Evolutionary conservation across 768 basidiomycete genomes (phyloP).

Genomic region (Auricularia sp.): DNA sequence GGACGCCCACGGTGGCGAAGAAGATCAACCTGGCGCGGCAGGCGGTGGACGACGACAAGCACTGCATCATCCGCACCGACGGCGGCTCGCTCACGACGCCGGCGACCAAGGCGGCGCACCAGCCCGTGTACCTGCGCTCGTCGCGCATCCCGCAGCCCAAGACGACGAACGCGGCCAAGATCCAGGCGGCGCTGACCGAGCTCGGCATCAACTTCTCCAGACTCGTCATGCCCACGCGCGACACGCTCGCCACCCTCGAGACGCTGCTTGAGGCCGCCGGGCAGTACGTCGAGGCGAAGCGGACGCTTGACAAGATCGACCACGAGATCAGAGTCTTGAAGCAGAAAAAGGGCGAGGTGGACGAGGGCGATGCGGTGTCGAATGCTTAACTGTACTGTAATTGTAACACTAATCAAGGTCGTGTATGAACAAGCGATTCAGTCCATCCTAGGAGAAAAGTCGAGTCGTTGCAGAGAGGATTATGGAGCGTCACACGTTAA

Average conservation of each 20-base stretch:
- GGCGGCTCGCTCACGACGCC: slow-evolving; percentile 37
- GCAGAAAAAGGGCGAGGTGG: slow-evolving; percentile 36
- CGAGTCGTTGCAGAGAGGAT: too few species aligned
- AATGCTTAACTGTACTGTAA: too few species aligned
- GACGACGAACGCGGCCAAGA: slow-evolving; percentile 59
- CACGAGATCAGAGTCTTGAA: slow-evolving; percentile 71
- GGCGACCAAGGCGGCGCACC: slow-evolving; percentile 66
- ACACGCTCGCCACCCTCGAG: slow-evolving; percentile 68
- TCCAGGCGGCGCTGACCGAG: slow-evolving; percentile 67
- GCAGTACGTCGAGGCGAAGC: slow-evolving; percentile 80
- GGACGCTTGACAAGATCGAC: slow-evolving; percentile 74
- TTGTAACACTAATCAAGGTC: too few species aligned
- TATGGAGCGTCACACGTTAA: too few species aligned
- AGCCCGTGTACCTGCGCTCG: slow-evolving; percentile 75
- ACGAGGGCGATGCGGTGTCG: slow-evolving; percentile 26
- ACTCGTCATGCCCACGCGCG: slow-evolving; percentile 90
- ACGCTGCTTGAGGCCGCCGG: slow-evolving; percentile 60
- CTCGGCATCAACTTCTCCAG: slow-evolving; percentile 61
- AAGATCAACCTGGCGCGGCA: slow-evolving; percentile 46
- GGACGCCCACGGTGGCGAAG: slow-evolving; percentile 39
- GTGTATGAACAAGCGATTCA: too few species aligned
- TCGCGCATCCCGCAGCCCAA: slow-evolving; percentile 79
- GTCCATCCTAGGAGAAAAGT: too few species aligned
- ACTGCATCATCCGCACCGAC: slow-evolving; percentile 69
- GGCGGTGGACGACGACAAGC: slow-evolving; percentile 12